Evolutionary conservation across 108 stramenopile species (phyloP).

Genomic region (Asterionellopsis glacialis): DNA sequence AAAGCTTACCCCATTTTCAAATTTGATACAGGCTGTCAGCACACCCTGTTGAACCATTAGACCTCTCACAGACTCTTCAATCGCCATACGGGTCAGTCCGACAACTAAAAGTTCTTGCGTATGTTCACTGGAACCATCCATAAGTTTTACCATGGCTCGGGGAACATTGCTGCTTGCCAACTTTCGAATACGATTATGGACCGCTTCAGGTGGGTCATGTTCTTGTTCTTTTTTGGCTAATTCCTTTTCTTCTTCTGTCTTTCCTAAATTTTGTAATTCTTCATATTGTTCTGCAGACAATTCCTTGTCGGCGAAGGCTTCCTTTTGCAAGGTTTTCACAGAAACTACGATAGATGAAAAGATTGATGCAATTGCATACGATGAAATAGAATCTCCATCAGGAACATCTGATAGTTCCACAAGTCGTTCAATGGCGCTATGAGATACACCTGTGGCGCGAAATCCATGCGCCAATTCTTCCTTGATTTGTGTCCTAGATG

Average conservation of each 20-base stretch:
- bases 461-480: conserved; percentile 89
- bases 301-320: conserved; percentile 90
- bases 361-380: conserved; percentile 84
- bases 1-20: conserved; percentile 59
- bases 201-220: conserved; percentile 55
- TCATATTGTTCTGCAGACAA: conserved; percentile 96
- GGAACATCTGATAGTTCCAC: conserved; percentile 62
- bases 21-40: conserved; percentile 68
- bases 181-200: conserved; percentile 59
- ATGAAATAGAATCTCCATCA: conserved; percentile 57
- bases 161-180: conserved; percentile 83
- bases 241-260: conserved; percentile 83
- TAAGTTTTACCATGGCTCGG: conserved; percentile 74
- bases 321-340: conserved; percentile 75
- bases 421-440: conserved; percentile 63
- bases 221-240: conserved; percentile 41
- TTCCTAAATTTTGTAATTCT: conserved; percentile 81
- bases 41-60: conserved; percentile 95
- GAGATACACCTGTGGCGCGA: conserved; percentile 25
- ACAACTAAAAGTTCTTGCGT: conserved; percentile 69
- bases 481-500: conserved; percentile 83
- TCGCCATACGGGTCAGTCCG: conserved; percentile 81
- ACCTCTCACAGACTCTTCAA: conserved; percentile 77
- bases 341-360: conserved; percentile 84
- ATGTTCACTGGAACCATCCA: conserved; percentile 77